phyloP scores from a whole-genome alignment of 192 early-diverging fungal genomes.

The Globomyces pollinis-pini region DNA sequence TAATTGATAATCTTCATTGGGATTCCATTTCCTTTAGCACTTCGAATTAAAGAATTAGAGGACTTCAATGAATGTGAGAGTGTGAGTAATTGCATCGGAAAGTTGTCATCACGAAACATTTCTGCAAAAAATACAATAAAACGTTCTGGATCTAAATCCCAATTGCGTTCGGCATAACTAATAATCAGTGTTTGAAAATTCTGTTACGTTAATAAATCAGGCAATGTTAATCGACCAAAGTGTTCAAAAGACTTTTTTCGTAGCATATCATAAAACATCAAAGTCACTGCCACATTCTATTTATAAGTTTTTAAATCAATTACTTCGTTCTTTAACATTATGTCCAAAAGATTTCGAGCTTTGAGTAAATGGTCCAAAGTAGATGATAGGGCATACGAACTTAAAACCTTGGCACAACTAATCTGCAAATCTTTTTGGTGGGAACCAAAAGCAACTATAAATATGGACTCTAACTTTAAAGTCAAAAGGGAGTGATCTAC shows the following conservation, averaged over 20 bases:
- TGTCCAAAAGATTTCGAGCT: no score
- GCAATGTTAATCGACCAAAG: conserved; percentile 1
- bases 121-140: conserved; percentile 9
- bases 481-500: no score
- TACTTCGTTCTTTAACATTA: background rate
- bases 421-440: no score
- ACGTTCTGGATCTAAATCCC: background rate
- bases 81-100: background rate
- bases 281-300: background rate
- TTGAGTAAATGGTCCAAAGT: no score
- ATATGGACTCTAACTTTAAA: no score
- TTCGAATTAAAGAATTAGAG: background rate
- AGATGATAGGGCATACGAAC: no score
- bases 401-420: no score
- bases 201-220: conserved; percentile 11
- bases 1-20: background rate
- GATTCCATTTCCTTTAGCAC: background rate
- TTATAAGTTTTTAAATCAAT: background rate
- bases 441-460: no score
- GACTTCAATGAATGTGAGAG: conserved; percentile 14
- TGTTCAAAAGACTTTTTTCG: background rate
- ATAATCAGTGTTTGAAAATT: background rate
- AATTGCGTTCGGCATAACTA: background rate
- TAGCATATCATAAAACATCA: background rate
- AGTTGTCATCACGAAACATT: conserved; percentile 7